Base-by-base conservation (phyloP, 1,284 basidiomycete species). In the Microbotryum scabiosae region DNA sequence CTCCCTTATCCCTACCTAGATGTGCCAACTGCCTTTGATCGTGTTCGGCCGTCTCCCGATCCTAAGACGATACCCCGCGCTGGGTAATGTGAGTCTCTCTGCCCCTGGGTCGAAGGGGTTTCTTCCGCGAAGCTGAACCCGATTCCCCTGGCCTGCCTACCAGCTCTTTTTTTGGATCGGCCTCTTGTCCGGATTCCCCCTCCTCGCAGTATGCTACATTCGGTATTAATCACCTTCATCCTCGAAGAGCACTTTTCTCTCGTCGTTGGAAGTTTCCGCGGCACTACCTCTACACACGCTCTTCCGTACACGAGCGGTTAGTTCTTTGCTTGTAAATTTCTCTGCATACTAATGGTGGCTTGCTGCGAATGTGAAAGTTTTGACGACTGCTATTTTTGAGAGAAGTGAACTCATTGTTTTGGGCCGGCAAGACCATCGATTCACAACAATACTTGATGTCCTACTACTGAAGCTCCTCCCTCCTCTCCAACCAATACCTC, bases 1-100 rank as follows among this genome's bases (percentile, higher is more conserved):
- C 5, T 16, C 16, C 45, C 2, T 2, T 14, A 3, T 46, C 8
- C 63, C 64, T 25, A 60, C 73, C 59, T 78, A 93, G 82, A 85
- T 97, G 76, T 82, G 85, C 25, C 94, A 98, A 78, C 82, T 97
- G 21, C 94, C 94, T 1, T 79, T 98, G 67, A 98, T 97, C 65
- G 79, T 87, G 4, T 66, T 94, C 46, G 85, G 88, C 26, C 83
- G 89, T 16, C 77, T 87, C 7, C 85, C 88, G 1, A 77, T 80
- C 16, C 84, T 96, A 70, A 86, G 84, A 74, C 79, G 82, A 63
- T 91, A 92, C 76, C 87, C 84, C 70, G 80, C 86, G 5, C 73
- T 91, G 4, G 80, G 79, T 18, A 80, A 81, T 52, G 75, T 70
- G 18, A 21, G 68, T 48, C 23, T 30, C 9, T 1, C 23, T 18